Evolutionary conservation across 2,329 filamentous ascomycete species (phyloP).

Genomic region (Trichophyton schoenleinii): DNA sequence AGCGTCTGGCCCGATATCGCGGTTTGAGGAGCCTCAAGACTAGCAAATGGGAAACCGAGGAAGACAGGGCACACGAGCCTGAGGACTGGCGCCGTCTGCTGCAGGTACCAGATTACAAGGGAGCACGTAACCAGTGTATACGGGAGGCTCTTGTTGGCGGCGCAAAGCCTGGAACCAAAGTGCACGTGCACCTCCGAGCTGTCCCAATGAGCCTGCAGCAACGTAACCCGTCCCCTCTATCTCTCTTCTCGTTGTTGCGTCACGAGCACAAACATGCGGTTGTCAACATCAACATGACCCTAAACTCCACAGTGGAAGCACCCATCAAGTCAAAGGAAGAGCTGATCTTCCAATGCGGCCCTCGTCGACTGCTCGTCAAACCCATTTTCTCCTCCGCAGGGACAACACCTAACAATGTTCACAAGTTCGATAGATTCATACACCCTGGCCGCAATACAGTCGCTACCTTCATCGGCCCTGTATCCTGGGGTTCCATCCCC

Average conservation of each 20-base stretch:
- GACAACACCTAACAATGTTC: slow-evolving; percentile 87
- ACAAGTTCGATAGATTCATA: slow-evolving; percentile 88
- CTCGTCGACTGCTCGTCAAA: slow-evolving; percentile 74
- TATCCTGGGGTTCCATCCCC: slow-evolving; percentile 88
- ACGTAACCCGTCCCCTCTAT: slow-evolving; percentile 46
- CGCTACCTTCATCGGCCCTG: slow-evolving; percentile 75
- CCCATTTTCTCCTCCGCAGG: slow-evolving; percentile 84
- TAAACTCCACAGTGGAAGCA: slow-evolving; percentile 60
- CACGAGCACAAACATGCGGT: slow-evolving; percentile 92
- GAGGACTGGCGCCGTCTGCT: slow-evolving; percentile 80
- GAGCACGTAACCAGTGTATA: slow-evolving; percentile 60
- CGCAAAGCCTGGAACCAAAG: slow-evolving; percentile 68
- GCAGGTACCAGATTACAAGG: slow-evolving; percentile 79
- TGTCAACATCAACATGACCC: slow-evolving; percentile 77
- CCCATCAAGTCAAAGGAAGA: slow-evolving; percentile 88
- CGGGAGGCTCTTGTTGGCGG: slow-evolving; percentile 83
- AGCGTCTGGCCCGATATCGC: slow-evolving; percentile 74
- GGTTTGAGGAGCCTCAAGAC: slow-evolving; percentile 84
- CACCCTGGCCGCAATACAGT: slow-evolving; percentile 84
- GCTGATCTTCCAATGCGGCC: slow-evolving; percentile 79
- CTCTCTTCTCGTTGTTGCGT: slow-evolving; percentile 73
- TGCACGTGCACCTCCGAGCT: slow-evolving; percentile 61
- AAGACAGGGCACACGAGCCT: slow-evolving; percentile 76
- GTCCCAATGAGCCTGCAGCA: slow-evolving; percentile 44
- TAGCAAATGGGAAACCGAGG: slow-evolving; percentile 77